Percentiles rank a stretch among this genome's conserved stretches.
phyloP scores from a whole-genome alignment of 208 protist species.

The Naegleria lovaniensis region DNA sequence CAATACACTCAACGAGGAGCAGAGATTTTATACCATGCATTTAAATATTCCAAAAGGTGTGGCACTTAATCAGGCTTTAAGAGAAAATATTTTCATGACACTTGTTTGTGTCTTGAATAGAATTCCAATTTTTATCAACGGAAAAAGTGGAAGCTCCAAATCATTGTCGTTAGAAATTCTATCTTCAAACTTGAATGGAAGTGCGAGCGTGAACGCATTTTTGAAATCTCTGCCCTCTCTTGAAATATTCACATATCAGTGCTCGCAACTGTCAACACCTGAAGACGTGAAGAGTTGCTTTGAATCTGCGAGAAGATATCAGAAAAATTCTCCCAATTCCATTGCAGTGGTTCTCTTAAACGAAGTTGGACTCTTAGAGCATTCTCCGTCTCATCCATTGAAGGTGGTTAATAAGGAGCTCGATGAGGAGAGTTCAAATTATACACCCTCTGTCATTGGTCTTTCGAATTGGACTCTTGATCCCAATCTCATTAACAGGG shows the following conservation, averaged over 20 bases:
- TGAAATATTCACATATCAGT: conserved; percentile 56
- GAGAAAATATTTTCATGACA: conserved; percentile 61
- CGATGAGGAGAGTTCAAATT: background rate
- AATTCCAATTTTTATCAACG: conserved; percentile 63
- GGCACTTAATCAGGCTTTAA: conserved; percentile 56
- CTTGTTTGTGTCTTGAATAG: conserved; percentile 54
- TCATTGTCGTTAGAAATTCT: conserved; percentile 55
- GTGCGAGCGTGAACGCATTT: conserved; percentile 35
- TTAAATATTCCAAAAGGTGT: conserved; percentile 37
- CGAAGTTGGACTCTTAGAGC: conserved; percentile 69
- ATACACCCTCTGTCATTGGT: conserved; percentile 52
- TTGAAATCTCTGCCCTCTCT: conserved; percentile 41
- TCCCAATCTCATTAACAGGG: conserved; percentile 38
- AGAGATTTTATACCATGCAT: background rate
- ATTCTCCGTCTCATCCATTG: conserved; percentile 55
- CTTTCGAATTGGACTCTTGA: conserved; percentile 71
- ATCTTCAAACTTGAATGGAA: conserved; percentile 43
- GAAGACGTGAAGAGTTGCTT: conserved; percentile 51
- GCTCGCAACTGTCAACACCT: conserved; percentile 46
- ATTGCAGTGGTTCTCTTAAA: conserved; percentile 63
- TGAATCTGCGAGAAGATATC: conserved; percentile 42
- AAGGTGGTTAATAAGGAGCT: conserved; percentile 67
- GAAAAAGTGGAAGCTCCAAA: conserved; percentile 61
- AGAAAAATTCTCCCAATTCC: conserved; percentile 31
- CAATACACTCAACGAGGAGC: background rate